Evolutionary conservation across 805 yeast species (phyloP), one percentile per base, ranked within the genome.

Genomic region (Yamadazyma laniorum): DNA sequence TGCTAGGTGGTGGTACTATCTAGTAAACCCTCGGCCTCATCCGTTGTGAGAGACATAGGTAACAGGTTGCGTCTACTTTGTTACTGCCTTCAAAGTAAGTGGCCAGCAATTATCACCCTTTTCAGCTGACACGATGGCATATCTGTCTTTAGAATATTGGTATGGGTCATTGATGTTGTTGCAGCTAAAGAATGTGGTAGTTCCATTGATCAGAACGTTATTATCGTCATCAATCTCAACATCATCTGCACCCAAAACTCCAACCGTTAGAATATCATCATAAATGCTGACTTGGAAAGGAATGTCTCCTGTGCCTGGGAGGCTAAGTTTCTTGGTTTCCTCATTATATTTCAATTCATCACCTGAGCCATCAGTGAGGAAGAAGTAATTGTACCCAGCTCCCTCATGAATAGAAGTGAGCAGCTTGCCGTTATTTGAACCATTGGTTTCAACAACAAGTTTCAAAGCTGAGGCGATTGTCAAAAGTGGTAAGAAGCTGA

Each of bases 381-480:
- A 60, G 25, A 65, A 47, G 53, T 68, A 72, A 56, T 61, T 54
- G 41, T 67, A 51, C 37, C 65, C 76, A 35, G 76, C 76, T 48
- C 75, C 76, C 49, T 64, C 72, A 48, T 70, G 77, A 29, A 41
- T 40, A 22, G 58, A 42, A 33, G 51, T 42, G 27, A 67, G 40
- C 30, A 58, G 61, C 14, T 52, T 38, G 25, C 61, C 63, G 40
- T 63, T 42, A 35, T 38, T 44, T 5, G 52, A 17, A 39, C 59
- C 38, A 29, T 47, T 51, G 22, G 70, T 61, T 21, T 51, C 45
- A 32, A 50, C 50, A 17, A 18, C 45, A 31, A 65, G 53, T 16
- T 43, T 21, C 13, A 58, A 51, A 15, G 51, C 34, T 16, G 41
- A 29, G 14, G 37, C 29, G 29, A 30, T 23, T 14, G 42, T 27